Evolutionary conservation across 1,284 basidiomycete genomes (phyloP), one percentile per base, ranked within the genome.

Genomic region (Ceratobasidium sp.): DNA sequence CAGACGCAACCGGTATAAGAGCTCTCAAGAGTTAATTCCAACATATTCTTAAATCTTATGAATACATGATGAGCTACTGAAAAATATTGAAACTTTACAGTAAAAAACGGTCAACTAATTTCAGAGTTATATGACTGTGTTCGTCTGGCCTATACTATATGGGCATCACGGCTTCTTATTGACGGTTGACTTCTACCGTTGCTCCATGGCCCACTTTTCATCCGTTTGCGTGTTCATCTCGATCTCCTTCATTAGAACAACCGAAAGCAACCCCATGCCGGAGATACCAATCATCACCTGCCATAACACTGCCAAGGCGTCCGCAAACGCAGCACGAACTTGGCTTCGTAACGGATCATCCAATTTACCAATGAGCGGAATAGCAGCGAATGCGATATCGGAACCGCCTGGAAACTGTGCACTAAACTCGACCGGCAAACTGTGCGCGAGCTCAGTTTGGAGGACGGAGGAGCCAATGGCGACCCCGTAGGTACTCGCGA

Each of bases 341-440:
- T 64, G 75, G 43, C 59, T 74, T 67, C 32, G 73, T 23, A 83
- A 76, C 0, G 79, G 80, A 71, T 81, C 79, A 0, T 77, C 73
- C 1, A 84, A 78, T 0, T 30, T n/a, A 1, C 21, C 21, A 32
- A 84, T 81, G 16, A 73, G 34, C 0, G 83, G 82, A 59, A 84
- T 82, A 1, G 78, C 78, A 1, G 80, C 77, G 74, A 81, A 83
- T 1, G 81, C 79, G 32, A 83, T 78, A 55, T 81, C 77, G 10
- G 77, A 76, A 12, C 80, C 80, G 18, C 60, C 0, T 5, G 80
- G 80, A 67, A 84, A 79, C 45, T 73, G 74, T 0, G 74, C 43
- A 9, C 79, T 52, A 71, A 84, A 83, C 0, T 72, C 77, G 0
- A 73, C 30, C 0, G 83, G 83, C 0, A 85, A 79, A 16, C 72